These are phyloP conservation scores for Xylaria sp. DNA, from an alignment of 2,329 filamentous ascomycete genomes.

Conservation along the genomic window DNA sequence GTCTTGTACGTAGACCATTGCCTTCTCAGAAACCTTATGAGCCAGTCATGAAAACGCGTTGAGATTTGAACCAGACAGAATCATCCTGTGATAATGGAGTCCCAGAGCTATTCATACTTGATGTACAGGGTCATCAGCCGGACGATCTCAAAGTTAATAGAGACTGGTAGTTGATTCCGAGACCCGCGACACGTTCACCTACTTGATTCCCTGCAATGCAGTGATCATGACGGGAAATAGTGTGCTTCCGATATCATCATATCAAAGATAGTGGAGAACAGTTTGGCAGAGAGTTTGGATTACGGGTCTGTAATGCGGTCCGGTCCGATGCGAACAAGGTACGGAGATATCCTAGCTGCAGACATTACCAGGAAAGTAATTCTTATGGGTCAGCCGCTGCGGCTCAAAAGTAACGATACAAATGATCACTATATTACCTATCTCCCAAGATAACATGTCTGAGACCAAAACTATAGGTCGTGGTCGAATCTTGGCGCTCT, in stretches of 20 bases:
- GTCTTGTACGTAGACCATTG: not conserved
- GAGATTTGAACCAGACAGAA: not conserved
- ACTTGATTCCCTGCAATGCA: not conserved
- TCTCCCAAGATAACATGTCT: not conserved
- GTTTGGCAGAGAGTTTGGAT: not conserved
- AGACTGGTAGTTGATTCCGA: not conserved
- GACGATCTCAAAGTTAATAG: not conserved
- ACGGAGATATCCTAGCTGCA: conserved; percentile 5
- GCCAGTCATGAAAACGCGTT: not conserved
- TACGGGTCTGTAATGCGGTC: conserved; percentile 16
- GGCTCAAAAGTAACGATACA: conserved; percentile 11
- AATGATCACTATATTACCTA: not conserved
- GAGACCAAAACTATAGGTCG: not conserved
- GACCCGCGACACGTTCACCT: not conserved
- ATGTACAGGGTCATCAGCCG: not conserved
- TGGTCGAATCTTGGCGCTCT: conserved; percentile 3
- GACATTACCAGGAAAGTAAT: not conserved
- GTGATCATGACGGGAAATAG: too few relatives aligned
- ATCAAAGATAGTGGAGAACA: not conserved
- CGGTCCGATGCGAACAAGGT: conserved; percentile 10
- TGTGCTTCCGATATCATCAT: not conserved
- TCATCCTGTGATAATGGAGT: not conserved
- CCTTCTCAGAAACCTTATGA: not conserved
- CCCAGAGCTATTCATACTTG: not conserved
- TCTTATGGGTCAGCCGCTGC: conserved; percentile 5